Percentiles rank a stretch among this genome's conserved stretches.
phyloP scores from a whole-genome alignment of 345 rosid genomes.

The Ricinus communis region DNA sequence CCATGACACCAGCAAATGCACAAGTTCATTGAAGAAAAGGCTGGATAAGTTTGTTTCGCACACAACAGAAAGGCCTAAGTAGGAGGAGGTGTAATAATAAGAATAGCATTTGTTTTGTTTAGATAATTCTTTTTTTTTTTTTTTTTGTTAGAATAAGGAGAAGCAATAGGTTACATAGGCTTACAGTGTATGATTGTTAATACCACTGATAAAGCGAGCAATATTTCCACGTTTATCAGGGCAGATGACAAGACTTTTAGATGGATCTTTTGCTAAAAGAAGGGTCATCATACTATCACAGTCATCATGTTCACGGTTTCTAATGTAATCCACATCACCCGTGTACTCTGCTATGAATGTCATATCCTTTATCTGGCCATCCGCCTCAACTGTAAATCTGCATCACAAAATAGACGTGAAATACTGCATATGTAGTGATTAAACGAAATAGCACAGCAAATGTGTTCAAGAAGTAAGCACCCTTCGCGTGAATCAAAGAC shows the following conservation, averaged over 20 bases:
- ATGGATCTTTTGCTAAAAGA: slow-evolving; percentile 62
- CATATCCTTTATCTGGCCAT: slow-evolving; percentile 76
- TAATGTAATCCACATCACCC: slow-evolving; percentile 88
- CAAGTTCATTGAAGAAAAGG: not conserved
- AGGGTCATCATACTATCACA: slow-evolving; percentile 96
- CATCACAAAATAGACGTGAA: slow-evolving; percentile 22
- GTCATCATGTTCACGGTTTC: slow-evolving; percentile 73
- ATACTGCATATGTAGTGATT: slow-evolving; percentile 8
- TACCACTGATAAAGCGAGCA: slow-evolving; percentile 86
- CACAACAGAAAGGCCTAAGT: not conserved
- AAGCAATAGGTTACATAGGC: slow-evolving; percentile 29
- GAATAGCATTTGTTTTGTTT: not conserved
- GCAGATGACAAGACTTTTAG: slow-evolving; percentile 73
- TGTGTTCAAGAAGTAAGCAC: slow-evolving; percentile 37
- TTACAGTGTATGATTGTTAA: slow-evolving; percentile 82
- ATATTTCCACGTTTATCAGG: slow-evolving; percentile 88
- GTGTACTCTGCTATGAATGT: slow-evolving; percentile 81
- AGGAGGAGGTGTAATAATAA: not conserved
- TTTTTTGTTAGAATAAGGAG: slow-evolving; percentile 10
- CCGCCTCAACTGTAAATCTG: slow-evolving; percentile 90
- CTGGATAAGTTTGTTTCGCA: not conserved
- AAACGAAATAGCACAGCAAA: slow-evolving; percentile 16
- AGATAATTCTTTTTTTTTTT: not conserved
- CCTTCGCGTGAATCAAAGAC: slow-evolving; percentile 90
- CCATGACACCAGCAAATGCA: not conserved